Evolutionary conservation across 176 grass and related monocot species (phyloP).

Genomic region (Aechmea fasciata): DNA sequence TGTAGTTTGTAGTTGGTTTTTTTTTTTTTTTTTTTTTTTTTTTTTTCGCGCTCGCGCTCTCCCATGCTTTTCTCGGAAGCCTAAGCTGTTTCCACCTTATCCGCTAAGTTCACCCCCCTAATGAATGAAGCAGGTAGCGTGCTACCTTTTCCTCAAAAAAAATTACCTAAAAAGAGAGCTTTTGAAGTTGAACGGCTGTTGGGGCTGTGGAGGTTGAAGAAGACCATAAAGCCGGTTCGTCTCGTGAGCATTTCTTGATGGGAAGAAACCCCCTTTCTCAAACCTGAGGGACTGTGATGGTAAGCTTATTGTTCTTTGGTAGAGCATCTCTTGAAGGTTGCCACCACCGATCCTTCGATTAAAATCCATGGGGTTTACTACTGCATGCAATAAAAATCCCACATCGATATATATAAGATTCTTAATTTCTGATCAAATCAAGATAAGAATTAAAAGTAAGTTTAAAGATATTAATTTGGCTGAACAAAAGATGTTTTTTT

Average conservation of each 20-base stretch:
- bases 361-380: conserved; percentile 66
- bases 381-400: conserved; percentile 47
- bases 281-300: conserved; percentile 20
- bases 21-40: too few relatives aligned
- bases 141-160: too few relatives aligned
- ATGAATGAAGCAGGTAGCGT: too few relatives aligned
- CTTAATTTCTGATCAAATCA: not conserved
- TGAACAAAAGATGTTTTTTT: not conserved
- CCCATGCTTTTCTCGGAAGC: too few relatives aligned
- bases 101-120: too few relatives aligned
- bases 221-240: conserved; percentile 45
- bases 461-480: conserved; percentile 47
- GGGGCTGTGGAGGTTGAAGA: conserved; percentile 28
- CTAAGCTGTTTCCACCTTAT: too few relatives aligned
- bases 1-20: too few relatives aligned
- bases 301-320: conserved; percentile 44
- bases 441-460: not conserved
- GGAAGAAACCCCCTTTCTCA: conserved; percentile 34
- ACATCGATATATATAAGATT: not conserved
- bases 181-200: conserved; percentile 46
- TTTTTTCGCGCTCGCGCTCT: too few relatives aligned
- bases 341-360: conserved; percentile 64
- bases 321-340: conserved; percentile 58
- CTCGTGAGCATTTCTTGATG: conserved; percentile 30
- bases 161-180: conserved; percentile 54